A percentile compares a stretch with the other conserved stretches of the same genome.
Evolutionary conservation across 805 yeast species (phyloP).

Genomic region (Teunomyces funiuensis): DNA sequence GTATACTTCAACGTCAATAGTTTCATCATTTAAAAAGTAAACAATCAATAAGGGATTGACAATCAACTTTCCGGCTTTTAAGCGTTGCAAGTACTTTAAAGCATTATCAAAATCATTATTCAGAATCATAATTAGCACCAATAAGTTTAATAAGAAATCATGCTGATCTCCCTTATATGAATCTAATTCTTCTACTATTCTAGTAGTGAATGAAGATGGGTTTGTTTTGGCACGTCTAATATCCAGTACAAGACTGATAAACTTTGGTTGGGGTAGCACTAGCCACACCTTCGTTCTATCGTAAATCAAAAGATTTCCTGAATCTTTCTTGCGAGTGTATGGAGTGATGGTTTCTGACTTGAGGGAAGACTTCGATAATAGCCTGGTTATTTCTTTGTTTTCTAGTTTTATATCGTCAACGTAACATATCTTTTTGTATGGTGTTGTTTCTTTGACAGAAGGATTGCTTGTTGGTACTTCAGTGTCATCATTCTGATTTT

Average conservation of each 20-base stretch:
- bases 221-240: background rate
- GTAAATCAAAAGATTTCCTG: constrained; percentile 7
- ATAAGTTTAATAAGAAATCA: constrained; percentile 9
- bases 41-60: constrained; percentile 15
- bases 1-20: constrained; percentile 5
- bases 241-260: background rate
- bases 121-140: constrained; percentile 5
- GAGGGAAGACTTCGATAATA: background rate
- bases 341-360: background rate
- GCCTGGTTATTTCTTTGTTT: background rate
- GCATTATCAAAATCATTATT: constrained; percentile 2
- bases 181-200: background rate
- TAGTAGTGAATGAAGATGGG: background rate
- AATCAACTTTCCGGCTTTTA: constrained; percentile 13
- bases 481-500: background rate
- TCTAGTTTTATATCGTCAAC: constrained; percentile 5
- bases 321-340: background rate
- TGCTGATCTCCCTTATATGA: constrained; percentile 5
- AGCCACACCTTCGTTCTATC: constrained; percentile 12
- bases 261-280: background rate
- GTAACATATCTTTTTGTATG: background rate
- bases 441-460: background rate
- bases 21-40: constrained; percentile 7
- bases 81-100: constrained; percentile 10
- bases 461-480: background rate